Conservation (phyloP, 345 rosid species). For the Cardamine resedifolia region DNA sequence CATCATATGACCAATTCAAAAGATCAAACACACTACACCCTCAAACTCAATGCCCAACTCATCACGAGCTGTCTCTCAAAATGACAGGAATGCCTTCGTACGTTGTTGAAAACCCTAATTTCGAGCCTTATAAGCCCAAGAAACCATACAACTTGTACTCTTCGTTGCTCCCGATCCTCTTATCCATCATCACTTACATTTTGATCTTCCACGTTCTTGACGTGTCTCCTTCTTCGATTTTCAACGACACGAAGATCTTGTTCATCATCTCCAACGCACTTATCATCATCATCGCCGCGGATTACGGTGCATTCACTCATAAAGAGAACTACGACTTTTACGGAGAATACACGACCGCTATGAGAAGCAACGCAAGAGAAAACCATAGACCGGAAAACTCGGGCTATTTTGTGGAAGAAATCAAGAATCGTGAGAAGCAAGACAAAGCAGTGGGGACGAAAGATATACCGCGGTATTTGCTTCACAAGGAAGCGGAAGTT, state of each 20-base stretch:
- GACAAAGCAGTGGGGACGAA: neutral
- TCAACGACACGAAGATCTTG: conserved; percentile 33
- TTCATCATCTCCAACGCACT: conserved; percentile 34
- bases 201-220: conserved; percentile 26
- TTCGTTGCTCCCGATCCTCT: conserved; percentile 22
- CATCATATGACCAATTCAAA: neutral
- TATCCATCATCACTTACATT: conserved; percentile 23
- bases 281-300: conserved; percentile 30
- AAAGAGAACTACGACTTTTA: conserved; percentile 14
- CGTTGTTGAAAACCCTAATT: conserved; percentile 13
- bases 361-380: conserved; percentile 14
- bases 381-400: neutral
- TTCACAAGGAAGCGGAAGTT: conserved; percentile 3
- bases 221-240: conserved; percentile 20
- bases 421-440: conserved; percentile 12
- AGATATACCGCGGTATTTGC: neutral
- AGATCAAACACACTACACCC: conserved; percentile 9
- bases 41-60: conserved; percentile 26
- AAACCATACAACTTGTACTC: conserved; percentile 14
- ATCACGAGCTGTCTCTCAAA: neutral
- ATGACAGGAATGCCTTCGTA: conserved; percentile 29
- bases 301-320: conserved; percentile 32
- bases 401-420: neutral
- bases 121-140: conserved; percentile 25
- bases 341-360: conserved; percentile 15